Conservation (phyloP, 768 basidiomycete genomes). For the Xerocomellus chrysenteron region DNA sequence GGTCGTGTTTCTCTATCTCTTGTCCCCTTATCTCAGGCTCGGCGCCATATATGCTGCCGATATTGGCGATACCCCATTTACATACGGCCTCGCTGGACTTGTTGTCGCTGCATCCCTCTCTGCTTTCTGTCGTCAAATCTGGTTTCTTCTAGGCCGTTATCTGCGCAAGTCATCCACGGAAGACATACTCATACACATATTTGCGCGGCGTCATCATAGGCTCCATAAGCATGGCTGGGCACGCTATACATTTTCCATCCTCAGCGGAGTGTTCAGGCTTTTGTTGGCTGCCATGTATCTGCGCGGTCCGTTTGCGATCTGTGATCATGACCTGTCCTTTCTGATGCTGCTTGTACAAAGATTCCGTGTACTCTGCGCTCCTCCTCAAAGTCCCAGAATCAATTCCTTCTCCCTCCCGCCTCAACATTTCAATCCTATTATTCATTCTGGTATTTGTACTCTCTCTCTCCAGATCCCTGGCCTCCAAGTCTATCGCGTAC, state of each 20-base stretch:
- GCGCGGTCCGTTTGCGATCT: conserved; percentile 47
- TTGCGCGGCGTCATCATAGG: conserved; percentile 55
- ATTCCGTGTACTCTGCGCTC: conserved; percentile 51
- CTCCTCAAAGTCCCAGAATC: conserved; percentile 44
- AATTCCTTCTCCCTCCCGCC: conserved; percentile 35
- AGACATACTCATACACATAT: conserved; percentile 61
- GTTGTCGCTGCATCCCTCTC: conserved; percentile 56
- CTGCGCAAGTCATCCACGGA: conserved; percentile 62
- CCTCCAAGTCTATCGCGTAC: conserved; percentile 51
- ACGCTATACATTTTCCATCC: conserved; percentile 42
- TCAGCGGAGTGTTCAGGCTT: conserved; percentile 47
- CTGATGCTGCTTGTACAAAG: conserved; percentile 35
- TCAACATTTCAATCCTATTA: conserved; percentile 41
- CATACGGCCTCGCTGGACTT: conserved; percentile 49
- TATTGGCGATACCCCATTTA: conserved; percentile 42
- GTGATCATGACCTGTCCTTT: not conserved
- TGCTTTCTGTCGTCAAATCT: conserved; percentile 63
- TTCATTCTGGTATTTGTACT: conserved; percentile 49
- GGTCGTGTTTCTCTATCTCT: conserved; percentile 65
- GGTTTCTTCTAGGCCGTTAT: conserved; percentile 78
- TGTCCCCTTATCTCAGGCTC: conserved; percentile 66
- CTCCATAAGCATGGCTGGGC: conserved; percentile 45
- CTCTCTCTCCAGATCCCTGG: conserved; percentile 54
- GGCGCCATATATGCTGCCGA: conserved; percentile 65
- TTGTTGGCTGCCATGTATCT: conserved; percentile 62